Evolutionary conservation across 805 yeast species (phyloP), one percentile per base, ranked within the genome.

Genomic region (Ogataea methanolica): DNA sequence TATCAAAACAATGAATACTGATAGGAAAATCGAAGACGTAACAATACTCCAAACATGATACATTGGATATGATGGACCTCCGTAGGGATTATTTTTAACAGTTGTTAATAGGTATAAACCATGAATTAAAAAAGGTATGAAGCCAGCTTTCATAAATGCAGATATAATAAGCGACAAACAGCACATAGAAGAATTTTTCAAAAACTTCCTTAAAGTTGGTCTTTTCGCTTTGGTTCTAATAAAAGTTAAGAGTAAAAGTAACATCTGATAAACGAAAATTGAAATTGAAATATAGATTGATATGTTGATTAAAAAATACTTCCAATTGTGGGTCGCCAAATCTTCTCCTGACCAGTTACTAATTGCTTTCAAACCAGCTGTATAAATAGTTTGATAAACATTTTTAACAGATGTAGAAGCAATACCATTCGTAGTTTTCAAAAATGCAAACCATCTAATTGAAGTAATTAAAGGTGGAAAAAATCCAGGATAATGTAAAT

Each of bases 401-500:
- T 71, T 70, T 45, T 69, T 74, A 9, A 43, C 43, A 8, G 53
- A 42, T 3, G 39, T 12, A 4, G 51, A 44, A 4, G 43, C 16
- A 2, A 45, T 31, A 6, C 56, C 53, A 16, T 45, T 36, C 6
- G 47, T 23, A 21, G 55, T 33, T 33, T 47, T 73, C 47, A 80
- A 60, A n/a, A 83, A 62, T 1, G 81, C 76, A 38, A 76, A 66
- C 88, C 88, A 82, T 16, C 78, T 62, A 17, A 78, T 56, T 15
- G 72, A 64, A 3, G 79, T 68, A 41, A 80, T 61, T 14, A 78
- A 59, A 0, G 85, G 85, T 50, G 75, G 84, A 49, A 73, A 78
- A 56, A 77, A 81, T 0, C 85, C 87, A 0, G 90, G 89, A 54
- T 78, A 83, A 23, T 69, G 65, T 17, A 83, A 59, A 52, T 73